These are phyloP conservation scores for Pichia terricola DNA, from an alignment of 1,139 yeast species.

Conservation along the genomic window DNA sequence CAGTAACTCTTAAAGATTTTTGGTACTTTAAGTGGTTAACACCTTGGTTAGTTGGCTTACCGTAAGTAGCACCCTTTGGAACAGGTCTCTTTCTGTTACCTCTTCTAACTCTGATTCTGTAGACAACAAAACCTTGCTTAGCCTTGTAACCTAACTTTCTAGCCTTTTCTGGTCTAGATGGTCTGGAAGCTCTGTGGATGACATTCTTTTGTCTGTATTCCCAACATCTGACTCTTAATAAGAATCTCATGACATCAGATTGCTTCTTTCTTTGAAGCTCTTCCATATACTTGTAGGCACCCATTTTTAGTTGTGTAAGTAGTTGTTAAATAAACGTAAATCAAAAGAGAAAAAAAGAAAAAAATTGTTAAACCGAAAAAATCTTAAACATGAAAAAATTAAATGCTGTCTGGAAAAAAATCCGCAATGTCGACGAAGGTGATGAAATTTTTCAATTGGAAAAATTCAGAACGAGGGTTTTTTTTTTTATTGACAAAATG, in stretches of 20 bases:
- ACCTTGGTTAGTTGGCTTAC: conserved; percentile 99
- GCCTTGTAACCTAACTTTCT: conserved; percentile 99
- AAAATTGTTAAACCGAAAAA: too few species aligned
- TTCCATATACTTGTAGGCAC: conserved; percentile 99
- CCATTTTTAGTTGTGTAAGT: conserved; percentile 42
- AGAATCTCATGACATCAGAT: conserved; percentile 98
- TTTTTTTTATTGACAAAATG: too few species aligned
- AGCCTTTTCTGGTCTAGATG: conserved; percentile 99
- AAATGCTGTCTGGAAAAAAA: too few species aligned
- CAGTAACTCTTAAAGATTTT: conserved; percentile 94
- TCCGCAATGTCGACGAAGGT: too few species aligned
- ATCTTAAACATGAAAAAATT: too few species aligned
- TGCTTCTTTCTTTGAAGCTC: conserved; percentile 99
- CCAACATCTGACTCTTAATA: conserved; percentile 99
- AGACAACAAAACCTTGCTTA: conserved; percentile 98
- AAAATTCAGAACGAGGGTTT: too few species aligned
- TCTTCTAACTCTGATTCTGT: conserved; percentile 99
- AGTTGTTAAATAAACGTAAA: not conserved
- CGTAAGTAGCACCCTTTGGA: conserved; percentile 99
- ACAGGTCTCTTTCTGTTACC: conserved; percentile 99
- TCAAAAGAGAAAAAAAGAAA: not conserved
- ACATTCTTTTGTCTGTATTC: conserved; percentile 99
- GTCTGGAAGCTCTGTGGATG: conserved; percentile 97
- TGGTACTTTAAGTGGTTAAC: conserved; percentile 99
- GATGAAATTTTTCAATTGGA: too few species aligned